These are phyloP conservation scores for Alisma plantagoaquatica DNA, from an alignment of 106 monocot genomes.

Conservation along the genomic window DNA sequence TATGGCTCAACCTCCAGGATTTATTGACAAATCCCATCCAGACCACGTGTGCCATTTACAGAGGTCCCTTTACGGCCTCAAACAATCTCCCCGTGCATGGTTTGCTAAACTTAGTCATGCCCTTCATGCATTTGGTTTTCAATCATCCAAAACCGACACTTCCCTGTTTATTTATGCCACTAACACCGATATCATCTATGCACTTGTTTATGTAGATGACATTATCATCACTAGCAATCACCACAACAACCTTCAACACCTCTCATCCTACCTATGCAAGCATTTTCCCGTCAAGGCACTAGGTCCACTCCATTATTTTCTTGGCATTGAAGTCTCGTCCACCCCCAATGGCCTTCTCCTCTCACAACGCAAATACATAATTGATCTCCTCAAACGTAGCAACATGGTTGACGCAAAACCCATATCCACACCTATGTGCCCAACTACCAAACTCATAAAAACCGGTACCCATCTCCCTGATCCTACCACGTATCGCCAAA, in stretches of 20 bases:
- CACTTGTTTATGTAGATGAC: not conserved
- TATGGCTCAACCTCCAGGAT: conserved; percentile 3
- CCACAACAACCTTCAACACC: not conserved
- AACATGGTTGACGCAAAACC: not conserved
- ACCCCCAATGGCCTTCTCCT: not conserved
- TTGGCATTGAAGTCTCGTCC: not conserved
- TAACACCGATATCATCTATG: not conserved
- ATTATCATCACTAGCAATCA: not conserved
- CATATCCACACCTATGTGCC: not conserved
- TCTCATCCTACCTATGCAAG: not conserved
- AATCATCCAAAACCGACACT: not conserved
- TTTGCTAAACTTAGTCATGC: not conserved
- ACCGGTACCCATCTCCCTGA: not conserved
- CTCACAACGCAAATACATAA: not conserved
- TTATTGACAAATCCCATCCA: not conserved
- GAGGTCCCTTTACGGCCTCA: not conserved
- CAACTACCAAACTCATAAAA: not conserved
- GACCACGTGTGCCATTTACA: not conserved
- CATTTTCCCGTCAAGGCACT: not conserved
- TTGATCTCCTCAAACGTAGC: not conserved
- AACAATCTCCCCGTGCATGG: conserved; percentile 1
- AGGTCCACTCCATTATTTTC: not conserved
- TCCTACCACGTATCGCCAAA: not conserved
- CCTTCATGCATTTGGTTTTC: not conserved
- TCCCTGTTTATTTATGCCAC: not conserved